phyloP scores from a whole-genome alignment of 352 stramenopile species.

The Globisporangium alternatum region DNA sequence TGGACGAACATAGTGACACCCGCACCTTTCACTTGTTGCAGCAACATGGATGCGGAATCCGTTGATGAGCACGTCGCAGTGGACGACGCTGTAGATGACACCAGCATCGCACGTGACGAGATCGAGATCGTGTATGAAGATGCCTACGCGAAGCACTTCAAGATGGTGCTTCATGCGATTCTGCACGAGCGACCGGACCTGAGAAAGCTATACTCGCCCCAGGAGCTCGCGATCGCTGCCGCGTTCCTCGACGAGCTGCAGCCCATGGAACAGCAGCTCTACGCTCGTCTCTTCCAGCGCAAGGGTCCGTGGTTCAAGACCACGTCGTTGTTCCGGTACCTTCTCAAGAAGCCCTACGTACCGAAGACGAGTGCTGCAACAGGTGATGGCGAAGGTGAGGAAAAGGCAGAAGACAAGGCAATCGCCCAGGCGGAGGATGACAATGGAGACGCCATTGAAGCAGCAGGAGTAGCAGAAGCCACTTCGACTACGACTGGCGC shows the following conservation, averaged over 20 bases:
- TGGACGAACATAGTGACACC: background rate
- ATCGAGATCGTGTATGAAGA: constrained; percentile 26
- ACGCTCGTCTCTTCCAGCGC: constrained; percentile 74
- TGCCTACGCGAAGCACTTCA: constrained; percentile 66
- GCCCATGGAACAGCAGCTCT: constrained; percentile 59
- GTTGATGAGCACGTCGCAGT: background rate
- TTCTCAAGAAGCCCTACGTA: constrained; percentile 18
- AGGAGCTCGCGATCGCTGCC: constrained; percentile 40
- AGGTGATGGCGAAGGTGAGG: background rate
- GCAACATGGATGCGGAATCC: constrained; percentile 1
- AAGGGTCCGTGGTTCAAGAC: constrained; percentile 76
- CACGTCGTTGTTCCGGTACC: constrained; percentile 60
- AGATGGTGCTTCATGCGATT: constrained; percentile 47
- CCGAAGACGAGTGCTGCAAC: background rate
- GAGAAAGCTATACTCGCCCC: constrained; percentile 37
- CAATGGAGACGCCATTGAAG: background rate
- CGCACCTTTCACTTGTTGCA: background rate
- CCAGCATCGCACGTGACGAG: background rate
- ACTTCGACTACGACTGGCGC: background rate
- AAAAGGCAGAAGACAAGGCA: background rate
- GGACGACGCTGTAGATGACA: background rate
- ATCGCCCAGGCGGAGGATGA: background rate
- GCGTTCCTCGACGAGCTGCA: constrained; percentile 48
- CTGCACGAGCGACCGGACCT: constrained; percentile 46
- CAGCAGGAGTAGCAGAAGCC: background rate